phyloP scores from a whole-genome alignment of 2,329 filamentous ascomycete genomes.

The Penicillium janthinellum region DNA sequence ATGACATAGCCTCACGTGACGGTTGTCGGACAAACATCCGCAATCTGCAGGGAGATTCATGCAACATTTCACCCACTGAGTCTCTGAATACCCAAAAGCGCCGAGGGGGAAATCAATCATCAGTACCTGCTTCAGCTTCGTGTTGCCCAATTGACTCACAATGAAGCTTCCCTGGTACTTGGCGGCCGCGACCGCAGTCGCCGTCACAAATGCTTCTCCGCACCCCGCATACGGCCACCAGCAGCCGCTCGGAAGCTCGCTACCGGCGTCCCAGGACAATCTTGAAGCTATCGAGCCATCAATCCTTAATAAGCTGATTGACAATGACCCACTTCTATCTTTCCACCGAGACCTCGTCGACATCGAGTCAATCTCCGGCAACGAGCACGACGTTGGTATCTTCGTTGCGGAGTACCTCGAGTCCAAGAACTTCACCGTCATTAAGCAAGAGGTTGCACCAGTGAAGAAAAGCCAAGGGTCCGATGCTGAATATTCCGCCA shows the following conservation, averaged over 20 bases:
- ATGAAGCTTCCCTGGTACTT: conserved; percentile 27
- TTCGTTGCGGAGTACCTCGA: conserved; percentile 70
- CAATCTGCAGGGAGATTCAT: background rate
- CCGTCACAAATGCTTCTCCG: conserved; percentile 30
- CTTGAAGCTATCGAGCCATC: conserved; percentile 4
- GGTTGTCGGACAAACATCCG: background rate
- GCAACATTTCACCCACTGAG: background rate
- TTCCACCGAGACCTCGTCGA: conserved; percentile 76
- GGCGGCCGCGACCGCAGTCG: conserved; percentile 21
- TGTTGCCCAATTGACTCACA: background rate
- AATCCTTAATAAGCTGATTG: conserved; percentile 40
- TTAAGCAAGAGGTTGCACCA: conserved; percentile 53
- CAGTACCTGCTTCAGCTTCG: background rate
- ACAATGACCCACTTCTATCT: conserved; percentile 60
- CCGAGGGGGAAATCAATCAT: background rate
- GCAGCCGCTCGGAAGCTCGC: conserved; percentile 17
- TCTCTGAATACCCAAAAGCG: background rate
- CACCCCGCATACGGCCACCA: conserved; percentile 30
- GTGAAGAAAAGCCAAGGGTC: conserved; percentile 15
- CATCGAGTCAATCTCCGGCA: conserved; percentile 69
- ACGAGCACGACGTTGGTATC: conserved; percentile 68
- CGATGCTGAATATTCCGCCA: conserved; percentile 3
- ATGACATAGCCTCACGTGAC: conserved; percentile 4
- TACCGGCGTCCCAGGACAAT: background rate
- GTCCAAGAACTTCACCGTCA: conserved; percentile 61